These are phyloP conservation scores for Globisporangium emineosum DNA, from an alignment of 352 stramenopile species.

Conservation along the genomic window DNA sequence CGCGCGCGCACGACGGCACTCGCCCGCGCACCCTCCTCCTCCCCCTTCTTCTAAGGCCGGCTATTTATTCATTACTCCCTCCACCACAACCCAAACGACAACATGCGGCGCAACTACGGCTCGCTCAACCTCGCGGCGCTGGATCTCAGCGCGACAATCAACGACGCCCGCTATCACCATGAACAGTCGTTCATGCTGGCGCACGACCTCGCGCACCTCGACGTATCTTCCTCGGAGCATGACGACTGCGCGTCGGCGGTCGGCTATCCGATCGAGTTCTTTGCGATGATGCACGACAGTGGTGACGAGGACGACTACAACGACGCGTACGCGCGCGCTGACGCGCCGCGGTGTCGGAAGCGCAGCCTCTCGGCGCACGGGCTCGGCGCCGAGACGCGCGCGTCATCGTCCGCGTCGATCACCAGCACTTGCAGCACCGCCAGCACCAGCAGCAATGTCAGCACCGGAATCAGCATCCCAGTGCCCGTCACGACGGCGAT, in stretches of 20 bases:
- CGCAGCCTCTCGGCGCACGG: constrained; percentile 19
- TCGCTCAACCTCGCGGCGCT: constrained; percentile 51
- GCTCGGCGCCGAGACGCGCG: constrained; percentile 23
- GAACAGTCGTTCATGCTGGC: constrained; percentile 29
- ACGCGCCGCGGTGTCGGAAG: constrained; percentile 23
- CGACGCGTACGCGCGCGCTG: constrained; percentile 28
- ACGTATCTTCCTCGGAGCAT: constrained; percentile 12
- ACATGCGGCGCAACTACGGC: constrained; percentile 55
- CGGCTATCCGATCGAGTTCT: constrained; percentile 22
- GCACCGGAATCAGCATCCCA: constrained; percentile 10
- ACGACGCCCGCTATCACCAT: constrained; percentile 22
- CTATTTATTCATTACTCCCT: constrained; percentile 14
- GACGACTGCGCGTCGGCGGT: constrained; percentile 33
- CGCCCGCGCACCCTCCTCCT: constrained; percentile 1
- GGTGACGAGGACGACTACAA: not conserved
- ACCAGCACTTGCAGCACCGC: constrained; percentile 6
- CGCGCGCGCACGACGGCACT: not conserved
- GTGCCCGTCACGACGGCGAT: constrained; percentile 10
- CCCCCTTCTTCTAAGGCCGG: not conserved
- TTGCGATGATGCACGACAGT: not conserved
- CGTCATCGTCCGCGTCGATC: constrained; percentile 9
- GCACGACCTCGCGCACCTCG: constrained; percentile 23
- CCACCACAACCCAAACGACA: not conserved
- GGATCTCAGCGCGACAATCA: constrained; percentile 27
- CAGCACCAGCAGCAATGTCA: constrained; percentile 8